phyloP scores from a whole-genome alignment of 2,329 filamentous ascomycete species.

The Colletotrichum phormii region DNA sequence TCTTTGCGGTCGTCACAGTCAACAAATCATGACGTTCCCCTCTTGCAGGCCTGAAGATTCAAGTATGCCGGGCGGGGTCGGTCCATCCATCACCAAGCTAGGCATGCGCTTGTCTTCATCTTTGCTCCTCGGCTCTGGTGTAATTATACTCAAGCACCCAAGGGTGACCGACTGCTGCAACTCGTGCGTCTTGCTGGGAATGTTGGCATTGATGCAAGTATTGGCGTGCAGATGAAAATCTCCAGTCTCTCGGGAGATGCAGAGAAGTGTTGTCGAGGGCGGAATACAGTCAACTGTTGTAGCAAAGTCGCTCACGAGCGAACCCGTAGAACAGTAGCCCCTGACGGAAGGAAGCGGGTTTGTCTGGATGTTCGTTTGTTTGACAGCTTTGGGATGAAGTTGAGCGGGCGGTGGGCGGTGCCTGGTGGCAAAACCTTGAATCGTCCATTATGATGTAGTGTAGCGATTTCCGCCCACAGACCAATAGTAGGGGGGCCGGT shows the following conservation, averaged over 20 bases:
- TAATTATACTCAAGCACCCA: neutral
- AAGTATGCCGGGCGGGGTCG: neutral
- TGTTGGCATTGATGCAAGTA: neutral
- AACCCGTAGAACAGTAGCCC: slow-evolving; percentile 10
- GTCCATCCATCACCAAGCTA: neutral
- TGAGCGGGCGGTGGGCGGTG: slow-evolving; percentile 16
- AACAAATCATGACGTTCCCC: neutral
- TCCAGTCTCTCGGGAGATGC: neutral
- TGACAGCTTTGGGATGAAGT: neutral
- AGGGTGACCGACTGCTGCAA: neutral
- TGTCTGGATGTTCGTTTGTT: neutral
- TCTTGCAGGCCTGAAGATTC: neutral
- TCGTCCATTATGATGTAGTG: neutral
- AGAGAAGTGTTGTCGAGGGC: neutral
- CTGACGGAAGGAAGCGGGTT: slow-evolving; percentile 3
- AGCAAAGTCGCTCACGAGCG: neutral
- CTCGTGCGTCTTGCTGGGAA: neutral
- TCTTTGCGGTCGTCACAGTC: neutral
- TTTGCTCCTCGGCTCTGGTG: neutral
- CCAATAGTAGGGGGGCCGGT: neutral
- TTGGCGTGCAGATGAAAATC: neutral
- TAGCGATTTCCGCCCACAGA: neutral
- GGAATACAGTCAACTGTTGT: neutral
- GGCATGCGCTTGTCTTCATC: neutral
- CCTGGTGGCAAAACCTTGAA: slow-evolving; percentile 30